Percentiles rank a stretch among this genome's conserved stretches.
These are phyloP conservation scores for Fusarium coffeatum DNA, from an alignment of 2,329 filamentous ascomycete species.

Conservation along the genomic window DNA sequence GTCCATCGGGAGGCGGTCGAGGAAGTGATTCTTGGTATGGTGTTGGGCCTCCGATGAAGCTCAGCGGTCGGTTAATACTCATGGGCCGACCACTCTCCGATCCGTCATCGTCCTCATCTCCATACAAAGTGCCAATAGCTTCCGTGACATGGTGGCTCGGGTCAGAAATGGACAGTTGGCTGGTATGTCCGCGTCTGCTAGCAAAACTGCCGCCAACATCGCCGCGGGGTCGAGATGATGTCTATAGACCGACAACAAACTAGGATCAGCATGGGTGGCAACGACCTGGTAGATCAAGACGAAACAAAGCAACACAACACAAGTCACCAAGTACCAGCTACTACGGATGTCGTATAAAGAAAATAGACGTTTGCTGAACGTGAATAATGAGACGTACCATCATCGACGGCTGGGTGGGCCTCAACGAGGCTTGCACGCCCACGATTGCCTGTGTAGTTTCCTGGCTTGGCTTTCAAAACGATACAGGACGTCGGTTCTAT, in stretches of 20 bases:
- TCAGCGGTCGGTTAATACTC: slow-evolving; percentile 75
- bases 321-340: background rate
- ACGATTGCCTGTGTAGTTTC: slow-evolving; percentile 45
- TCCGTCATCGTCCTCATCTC: slow-evolving; percentile 75
- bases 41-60: slow-evolving; percentile 71
- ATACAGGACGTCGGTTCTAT: slow-evolving; percentile 36
- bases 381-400: slow-evolving; percentile 58
- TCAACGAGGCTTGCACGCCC: slow-evolving; percentile 52
- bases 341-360: slow-evolving; percentile 1
- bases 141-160: slow-evolving; percentile 95
- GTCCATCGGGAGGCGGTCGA: slow-evolving; percentile 47
- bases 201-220: slow-evolving; percentile 68
- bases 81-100: slow-evolving; percentile 70
- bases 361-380: slow-evolving; percentile 5
- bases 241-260: slow-evolving; percentile 53
- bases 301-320: slow-evolving; percentile 10
- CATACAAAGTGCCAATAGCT: slow-evolving; percentile 91
- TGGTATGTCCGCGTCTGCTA: slow-evolving; percentile 68
- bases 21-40: slow-evolving; percentile 65
- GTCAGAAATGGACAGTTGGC: slow-evolving; percentile 79
- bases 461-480: slow-evolving; percentile 43
- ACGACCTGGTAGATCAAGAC: slow-evolving; percentile 13
- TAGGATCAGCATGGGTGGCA: slow-evolving; percentile 42
- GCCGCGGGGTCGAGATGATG: slow-evolving; percentile 67
- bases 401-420: slow-evolving; percentile 58